Evolutionary conservation across 116 monocot species (phyloP), one percentile per base, ranked within the genome.

Genomic region (Zostera marina): DNA sequence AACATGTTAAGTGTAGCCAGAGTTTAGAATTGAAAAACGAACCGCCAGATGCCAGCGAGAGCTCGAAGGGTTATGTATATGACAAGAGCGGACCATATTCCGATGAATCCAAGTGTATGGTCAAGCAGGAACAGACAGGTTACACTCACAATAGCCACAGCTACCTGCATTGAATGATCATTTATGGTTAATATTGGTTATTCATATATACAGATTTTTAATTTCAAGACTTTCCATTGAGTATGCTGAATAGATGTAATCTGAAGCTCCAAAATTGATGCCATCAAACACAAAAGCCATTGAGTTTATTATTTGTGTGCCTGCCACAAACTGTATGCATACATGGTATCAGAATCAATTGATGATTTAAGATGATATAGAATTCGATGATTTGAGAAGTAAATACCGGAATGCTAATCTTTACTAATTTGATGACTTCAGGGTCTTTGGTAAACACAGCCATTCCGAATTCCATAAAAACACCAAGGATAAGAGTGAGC

Each of bases 261-360:
- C 93, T 25, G 93, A 94, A 60, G 88, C 87, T 52, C 93, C 93
- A 43, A 79, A 94, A 61, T 88, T 82, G 62, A 94, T 74, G 16
- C 93, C 93, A 64, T 94, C 93, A 62, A 94, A 88, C 61, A 88
- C 88, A 60, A 94, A 94, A 15, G 88, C 84, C 67, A 94, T 47
- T 7, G 88, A 74, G 70, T 94, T 94, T 8, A 94, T 74, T 9
- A 88, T 84, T 57, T 94, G 93, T n/a, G 93, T 88, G n/a, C 72
- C 72, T 19, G 75, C 88, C 44, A 94, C 93, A 72, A 94, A 94
- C 93, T 94, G 74, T 16, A 40, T 38, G 22, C 1, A 41, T 62
- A 21, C 26, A 24, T 44, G 7, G 23, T 4, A 66, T 32, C 23
- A 42, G 44, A 45, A 45, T 3, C 12, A 45, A 7, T 53, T 0